Conservation (phyloP, 176 grass and related monocot species). For the Calamus simplicifolius region DNA sequence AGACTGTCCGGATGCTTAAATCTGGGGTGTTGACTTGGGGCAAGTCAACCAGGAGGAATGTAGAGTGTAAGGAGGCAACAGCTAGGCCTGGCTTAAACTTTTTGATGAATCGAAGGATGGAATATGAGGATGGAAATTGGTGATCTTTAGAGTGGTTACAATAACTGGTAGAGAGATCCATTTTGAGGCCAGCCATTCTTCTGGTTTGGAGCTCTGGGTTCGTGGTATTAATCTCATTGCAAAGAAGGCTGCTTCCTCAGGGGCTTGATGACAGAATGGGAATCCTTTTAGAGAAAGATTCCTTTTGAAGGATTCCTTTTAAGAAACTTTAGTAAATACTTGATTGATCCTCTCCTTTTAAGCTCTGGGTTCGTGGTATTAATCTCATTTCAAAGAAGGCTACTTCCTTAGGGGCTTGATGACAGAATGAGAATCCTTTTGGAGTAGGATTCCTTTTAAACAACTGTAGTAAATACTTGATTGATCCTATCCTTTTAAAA, state of each 20-base stretch:
- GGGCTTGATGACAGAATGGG: neutral
- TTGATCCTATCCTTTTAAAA: too few species aligned
- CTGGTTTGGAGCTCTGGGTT: slow-evolving; percentile 42
- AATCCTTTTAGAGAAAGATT: too few species aligned
- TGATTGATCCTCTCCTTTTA: too few species aligned
- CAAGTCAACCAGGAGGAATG: slow-evolving; percentile 35
- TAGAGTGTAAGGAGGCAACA: slow-evolving; percentile 44
- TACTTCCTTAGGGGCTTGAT: slow-evolving; percentile 6
- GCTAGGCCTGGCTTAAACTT: slow-evolving; percentile 33
- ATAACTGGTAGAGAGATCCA: slow-evolving; percentile 40
- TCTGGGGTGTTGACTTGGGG: slow-evolving; percentile 52
- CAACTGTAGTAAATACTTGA: too few species aligned
- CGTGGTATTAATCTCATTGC: slow-evolving; percentile 51
- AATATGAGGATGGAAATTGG: slow-evolving; percentile 13
- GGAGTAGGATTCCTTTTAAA: too few species aligned
- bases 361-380: slow-evolving; percentile 52
- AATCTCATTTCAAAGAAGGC: slow-evolving; percentile 38
- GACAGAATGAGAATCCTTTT: too few species aligned
- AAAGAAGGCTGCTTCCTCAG: slow-evolving; percentile 19
- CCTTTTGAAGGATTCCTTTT: too few species aligned
- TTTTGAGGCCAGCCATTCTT: slow-evolving; percentile 28
- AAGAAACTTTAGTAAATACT: too few species aligned
- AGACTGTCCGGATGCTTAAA: slow-evolving; percentile 41
- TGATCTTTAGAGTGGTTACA: slow-evolving; percentile 43
- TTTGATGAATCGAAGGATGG: slow-evolving; percentile 24